Evolutionary conservation across 805 yeast genomes (phyloP), one percentile per base, ranked within the genome.

Genomic region (Saccharomycopsis sp.): DNA sequence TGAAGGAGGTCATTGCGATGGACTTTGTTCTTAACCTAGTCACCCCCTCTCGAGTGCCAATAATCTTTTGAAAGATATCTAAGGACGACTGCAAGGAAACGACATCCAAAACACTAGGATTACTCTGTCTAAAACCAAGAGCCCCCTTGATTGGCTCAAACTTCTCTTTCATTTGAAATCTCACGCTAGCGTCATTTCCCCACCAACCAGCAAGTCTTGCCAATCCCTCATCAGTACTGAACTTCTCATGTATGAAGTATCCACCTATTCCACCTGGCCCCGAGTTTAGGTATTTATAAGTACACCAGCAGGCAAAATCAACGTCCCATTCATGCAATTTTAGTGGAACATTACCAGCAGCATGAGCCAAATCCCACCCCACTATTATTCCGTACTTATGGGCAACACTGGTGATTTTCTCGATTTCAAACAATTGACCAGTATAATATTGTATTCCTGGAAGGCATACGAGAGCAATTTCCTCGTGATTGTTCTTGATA

Each of bases 321-420:
- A 89, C 94, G 57, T 79, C 73, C 97, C 97, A 91, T 53, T 88
- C 89, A 68, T 91, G 97, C 55, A 91, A 72, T 53, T 78, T 65
- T 55, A 92, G 70, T 5, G 82, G 84, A 1, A 89, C 91, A 69
- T 92, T 92, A 1, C 97, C 98, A 1, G 78, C 92, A 1, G 95
- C 97, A 69, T 91, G 98, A 1, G 98, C 98, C 64, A 91, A 75
- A 70, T 91, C 98, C 97, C 97, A 91, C 1, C 97, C 97, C 29
- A 85, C 87, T 1, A 79, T 73, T 40, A 87, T 77, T 24, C 72
- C 79, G 58, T 65, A 58, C 67, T 20, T 66, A 63, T 88, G 84
- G 3, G 86, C 91, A 52, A 73, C 73, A 7, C 66, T 65, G 0
- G 97, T 91, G 64, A 91, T 89, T n/a, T 69, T 68, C 53, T 75